Percentiles rank a stretch among this genome's conserved stretches.
Conservation (phyloP, 495 filamentous ascomycete species). For the Aspergillus leporis region DNA sequence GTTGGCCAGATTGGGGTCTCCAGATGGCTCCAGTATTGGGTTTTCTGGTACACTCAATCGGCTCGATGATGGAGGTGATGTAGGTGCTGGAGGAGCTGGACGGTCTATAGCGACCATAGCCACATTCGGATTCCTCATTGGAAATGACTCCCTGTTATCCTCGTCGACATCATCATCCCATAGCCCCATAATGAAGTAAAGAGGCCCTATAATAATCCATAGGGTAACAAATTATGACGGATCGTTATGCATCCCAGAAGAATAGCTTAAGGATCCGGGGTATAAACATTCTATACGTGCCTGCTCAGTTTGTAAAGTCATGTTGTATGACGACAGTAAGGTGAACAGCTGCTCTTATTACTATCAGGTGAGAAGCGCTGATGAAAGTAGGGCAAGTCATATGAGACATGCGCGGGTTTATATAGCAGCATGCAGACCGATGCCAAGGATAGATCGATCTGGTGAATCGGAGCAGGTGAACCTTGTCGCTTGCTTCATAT, state of each 20-base stretch:
- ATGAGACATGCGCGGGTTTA: not conserved
- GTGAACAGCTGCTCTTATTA: conserved; percentile 1
- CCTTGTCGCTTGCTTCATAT: not conserved
- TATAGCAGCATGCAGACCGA: not conserved
- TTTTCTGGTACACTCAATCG: conserved; percentile 1
- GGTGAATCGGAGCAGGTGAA: conserved; percentile 2
- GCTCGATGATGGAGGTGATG: conserved; percentile 7
- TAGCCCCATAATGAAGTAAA: not conserved
- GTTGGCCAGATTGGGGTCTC: conserved; percentile 43
- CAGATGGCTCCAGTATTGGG: conserved; percentile 7
- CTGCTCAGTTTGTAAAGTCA: not conserved
- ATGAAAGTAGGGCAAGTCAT: conserved; percentile 3
- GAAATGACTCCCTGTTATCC: not conserved
- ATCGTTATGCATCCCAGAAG: not conserved
- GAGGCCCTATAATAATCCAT: not conserved
- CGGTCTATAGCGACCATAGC: conserved; percentile 16
- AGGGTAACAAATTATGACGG: not conserved
- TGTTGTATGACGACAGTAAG: conserved; percentile 5
- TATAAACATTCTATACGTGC: not conserved
- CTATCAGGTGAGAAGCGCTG: conserved; percentile 13
- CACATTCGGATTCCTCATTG: conserved; percentile 6
- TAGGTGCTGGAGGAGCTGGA: not conserved
- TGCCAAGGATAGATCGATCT: conserved; percentile 2
- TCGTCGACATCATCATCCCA: conserved; percentile 4
- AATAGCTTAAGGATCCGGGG: not conserved